These are phyloP conservation scores for Psilocybe mexicana DNA, from an alignment of 1,284 basidiomycete genomes.

Conservation along the genomic window DNA sequence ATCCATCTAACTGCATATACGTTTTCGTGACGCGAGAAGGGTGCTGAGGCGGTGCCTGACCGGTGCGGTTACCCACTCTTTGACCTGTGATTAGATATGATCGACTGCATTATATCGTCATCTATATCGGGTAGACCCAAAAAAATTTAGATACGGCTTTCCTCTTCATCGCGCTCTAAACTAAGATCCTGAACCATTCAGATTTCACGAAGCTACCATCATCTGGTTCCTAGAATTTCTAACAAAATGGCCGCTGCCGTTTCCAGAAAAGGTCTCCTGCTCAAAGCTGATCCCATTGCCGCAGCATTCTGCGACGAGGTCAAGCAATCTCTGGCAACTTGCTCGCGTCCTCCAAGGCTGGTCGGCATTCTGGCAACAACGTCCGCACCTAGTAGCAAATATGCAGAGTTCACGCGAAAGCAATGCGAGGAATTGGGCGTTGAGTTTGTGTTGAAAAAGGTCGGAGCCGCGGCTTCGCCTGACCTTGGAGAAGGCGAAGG, in stretches of 20 bases:
- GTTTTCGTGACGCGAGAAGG: too few relatives aligned
- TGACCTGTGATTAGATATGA: background rate
- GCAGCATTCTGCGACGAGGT: conserved; percentile 70
- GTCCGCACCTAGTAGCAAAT: conserved; percentile 84
- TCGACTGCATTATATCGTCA: background rate
- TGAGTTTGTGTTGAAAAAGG: conserved; percentile 77
- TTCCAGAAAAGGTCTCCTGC: conserved; percentile 66
- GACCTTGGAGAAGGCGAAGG: conserved; percentile 59
- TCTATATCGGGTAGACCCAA: background rate
- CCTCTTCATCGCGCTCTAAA: background rate
- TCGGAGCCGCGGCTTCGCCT: conserved; percentile 64
- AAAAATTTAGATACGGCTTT: background rate
- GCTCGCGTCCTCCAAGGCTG: conserved; percentile 64
- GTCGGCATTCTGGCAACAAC: conserved; percentile 92
- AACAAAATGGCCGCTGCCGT: conserved; percentile 16
- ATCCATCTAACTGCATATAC: too few relatives aligned
- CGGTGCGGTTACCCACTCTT: too few relatives aligned
- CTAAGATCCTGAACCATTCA: background rate
- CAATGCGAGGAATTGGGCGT: conserved; percentile 91
- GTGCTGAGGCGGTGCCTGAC: too few relatives aligned
- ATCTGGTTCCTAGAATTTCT: background rate
- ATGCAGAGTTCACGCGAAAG: conserved; percentile 92
- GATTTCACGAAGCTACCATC: background rate
- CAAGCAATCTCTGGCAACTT: conserved; percentile 43
- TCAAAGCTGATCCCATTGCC: conserved; percentile 76